Percentiles rank a stretch among this genome's conserved stretches.
phyloP scores from a whole-genome alignment of 1,284 basidiomycete species.

The Tilletia setariae region DNA sequence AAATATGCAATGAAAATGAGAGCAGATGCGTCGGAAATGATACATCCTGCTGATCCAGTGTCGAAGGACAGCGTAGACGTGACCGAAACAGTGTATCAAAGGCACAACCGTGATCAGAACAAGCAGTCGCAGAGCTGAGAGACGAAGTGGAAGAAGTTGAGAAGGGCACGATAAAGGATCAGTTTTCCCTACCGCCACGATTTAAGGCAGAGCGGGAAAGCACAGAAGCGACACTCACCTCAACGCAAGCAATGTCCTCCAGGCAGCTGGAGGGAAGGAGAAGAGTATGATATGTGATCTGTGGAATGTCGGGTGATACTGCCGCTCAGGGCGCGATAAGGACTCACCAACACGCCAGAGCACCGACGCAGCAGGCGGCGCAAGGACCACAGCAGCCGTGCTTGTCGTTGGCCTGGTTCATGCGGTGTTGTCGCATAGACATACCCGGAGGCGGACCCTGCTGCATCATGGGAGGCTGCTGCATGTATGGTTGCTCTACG shows the following conservation, averaged over 20 bases:
- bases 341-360: background rate
- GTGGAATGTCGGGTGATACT: no score
- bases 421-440: background rate
- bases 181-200: background rate
- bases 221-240: background rate
- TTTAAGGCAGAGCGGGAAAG: background rate
- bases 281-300: no score
- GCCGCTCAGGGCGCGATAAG: no score
- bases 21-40: no score
- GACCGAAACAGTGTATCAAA: no score
- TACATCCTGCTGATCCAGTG: no score
- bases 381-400: constrained; percentile 15
- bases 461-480: constrained; percentile 10
- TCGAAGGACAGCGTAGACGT: no score
- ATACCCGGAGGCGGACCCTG: background rate
- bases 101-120: background rate
- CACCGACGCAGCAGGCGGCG: constrained; percentile 16
- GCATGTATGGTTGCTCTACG: constrained; percentile 8
- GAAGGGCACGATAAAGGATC: background rate
- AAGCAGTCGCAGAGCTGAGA: constrained; percentile 10
- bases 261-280: background rate
- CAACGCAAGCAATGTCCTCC: background rate
- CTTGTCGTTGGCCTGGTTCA: constrained; percentile 2
- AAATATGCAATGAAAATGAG: no score
- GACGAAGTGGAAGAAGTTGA: background rate